Base-by-base conservation (phyloP, 129 eudicot genomes). In the Pulicaria dysenterica region DNA sequence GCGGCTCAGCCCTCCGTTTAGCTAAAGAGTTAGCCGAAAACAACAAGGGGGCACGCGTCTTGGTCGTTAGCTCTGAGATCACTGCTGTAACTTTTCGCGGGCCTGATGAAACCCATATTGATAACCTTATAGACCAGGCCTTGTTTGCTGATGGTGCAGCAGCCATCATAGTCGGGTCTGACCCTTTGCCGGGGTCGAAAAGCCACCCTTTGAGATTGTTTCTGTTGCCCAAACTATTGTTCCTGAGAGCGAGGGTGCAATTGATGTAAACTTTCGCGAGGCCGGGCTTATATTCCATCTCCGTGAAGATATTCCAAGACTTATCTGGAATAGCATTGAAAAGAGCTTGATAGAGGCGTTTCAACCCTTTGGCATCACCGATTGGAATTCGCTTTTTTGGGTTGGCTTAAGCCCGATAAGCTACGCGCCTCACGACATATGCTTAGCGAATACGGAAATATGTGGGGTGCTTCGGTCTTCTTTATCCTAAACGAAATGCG, bases 351-450 rank as follows among this genome's bases (percentile, higher is more conserved):
- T 56, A 11, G 83, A 73, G 46, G 83, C 83, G 1, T 77, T 82
- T 63, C 11, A 47, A 11, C 86, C 82, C 10, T 63, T 82, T 1
- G 86, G 79, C 2, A 67, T 82, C 15, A n/a, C 16, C 1, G 86
- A 82, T 11, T 82, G 86, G 86, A 82, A 82, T 62, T 82, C 86
- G 5, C 14, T 82, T 10, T 82, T 82, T 41, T 82, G 86, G 86
- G 62, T 78, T 2, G 80, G 72, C 11, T 74, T 82, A 15, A 72
- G 8, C 63, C 58, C 19, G 69, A 80, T 24, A 80, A 80, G 16
- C 50, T 80, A 3, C 34, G 46, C 13, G 67, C 84, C 5, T 40
- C 77, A 37, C 67, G 84, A 4, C 70, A 80, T 4, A 73, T 80
- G 67, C 69, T 80, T 24, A 67, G 85, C 16, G 81, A 81, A 3